These are phyloP conservation scores for Hydnum rufescens DNA, from an alignment of 768 basidiomycete genomes.

Conservation along the genomic window DNA sequence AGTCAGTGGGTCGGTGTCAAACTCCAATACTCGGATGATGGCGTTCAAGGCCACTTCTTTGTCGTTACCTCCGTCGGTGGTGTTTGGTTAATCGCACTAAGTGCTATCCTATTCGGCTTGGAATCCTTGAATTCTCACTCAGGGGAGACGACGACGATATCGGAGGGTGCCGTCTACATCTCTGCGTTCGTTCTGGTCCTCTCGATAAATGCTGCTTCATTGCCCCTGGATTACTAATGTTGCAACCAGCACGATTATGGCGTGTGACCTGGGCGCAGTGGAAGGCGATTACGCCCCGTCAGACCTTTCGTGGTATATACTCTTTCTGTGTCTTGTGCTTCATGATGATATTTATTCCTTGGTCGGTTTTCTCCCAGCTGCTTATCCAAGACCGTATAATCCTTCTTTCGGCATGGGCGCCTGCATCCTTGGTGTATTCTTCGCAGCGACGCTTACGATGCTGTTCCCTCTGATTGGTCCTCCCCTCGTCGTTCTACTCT, in stretches of 20 bases:
- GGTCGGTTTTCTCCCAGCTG: constrained; percentile 23
- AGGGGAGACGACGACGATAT: constrained; percentile 25
- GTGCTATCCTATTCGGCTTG: constrained; percentile 48
- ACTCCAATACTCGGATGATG: constrained; percentile 39
- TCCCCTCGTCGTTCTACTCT: constrained; percentile 42
- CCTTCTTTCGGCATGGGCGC: constrained; percentile 46
- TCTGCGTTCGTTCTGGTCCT: constrained; percentile 36
- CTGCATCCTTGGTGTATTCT: constrained; percentile 45
- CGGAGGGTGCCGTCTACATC: constrained; percentile 56
- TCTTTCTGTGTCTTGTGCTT: too few relatives aligned
- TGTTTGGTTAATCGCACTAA: constrained; percentile 44
- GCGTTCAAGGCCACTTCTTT: constrained; percentile 45
- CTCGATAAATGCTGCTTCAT: constrained; percentile 47
- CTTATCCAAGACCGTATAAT: constrained; percentile 53
- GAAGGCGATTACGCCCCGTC: constrained; percentile 50
- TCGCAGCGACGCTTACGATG: constrained; percentile 51
- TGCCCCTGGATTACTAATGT: constrained; percentile 45
- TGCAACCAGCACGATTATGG: constrained; percentile 52
- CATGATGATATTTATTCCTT: too few relatives aligned
- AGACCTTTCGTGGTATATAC: constrained; percentile 51
- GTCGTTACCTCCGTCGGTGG: constrained; percentile 32
- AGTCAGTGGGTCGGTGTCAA: constrained; percentile 37
- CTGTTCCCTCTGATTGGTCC: constrained; percentile 63
- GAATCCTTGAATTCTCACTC: constrained; percentile 30
- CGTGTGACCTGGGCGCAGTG: constrained; percentile 33